Evolutionary conservation across 257 asterid genomes (phyloP), one percentile per base, ranked within the genome.

Genomic region (Mentha longifolia): DNA sequence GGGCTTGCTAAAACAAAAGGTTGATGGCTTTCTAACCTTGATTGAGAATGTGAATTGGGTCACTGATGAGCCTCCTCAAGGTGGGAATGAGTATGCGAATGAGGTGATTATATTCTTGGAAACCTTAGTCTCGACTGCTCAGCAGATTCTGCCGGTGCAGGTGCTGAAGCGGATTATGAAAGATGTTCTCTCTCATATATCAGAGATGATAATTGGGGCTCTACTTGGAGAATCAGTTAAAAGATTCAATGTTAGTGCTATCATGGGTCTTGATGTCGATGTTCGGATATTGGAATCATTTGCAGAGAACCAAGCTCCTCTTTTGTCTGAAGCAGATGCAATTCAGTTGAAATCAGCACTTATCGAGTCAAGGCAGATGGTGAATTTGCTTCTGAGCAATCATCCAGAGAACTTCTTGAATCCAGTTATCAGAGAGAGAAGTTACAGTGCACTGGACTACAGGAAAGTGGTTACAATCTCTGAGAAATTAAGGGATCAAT

Each of bases 41-140:
- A 89, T 92, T 49, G 99, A 94, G 80, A 94, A 89, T 74, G 95
- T 94, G 65, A 91, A 94, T 68, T 94, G 99, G 99, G 84, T 88
- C 84, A 77, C 90, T 22, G 99, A 94, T 65, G 99, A 91, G 8
- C 77, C 92, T 45, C 85, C 79, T 1, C 95, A 83, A 49, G 88
- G 89, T 22, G 99, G 97, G 42, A 94, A 94, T 68, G 99, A 94
- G 77, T 91, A 94, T 50, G 89, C 83, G 9, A 89, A 94, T 19
- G 99, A 91, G 83, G 97, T 94, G 70, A 85, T 92, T 57, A 94
- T 94, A 58, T 91, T 84, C 82, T 71, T 94, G 77, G 99, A 94
- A 77, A 94, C 99, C 4, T 81, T 89, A 77, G 85, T 89, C 56
- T 94, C 97, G 8, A 91, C 95, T 6, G 99, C 99, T 46, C 97